Base-by-base conservation (phyloP, 345 rosid genomes). In the Moricandia arvensis region DNA sequence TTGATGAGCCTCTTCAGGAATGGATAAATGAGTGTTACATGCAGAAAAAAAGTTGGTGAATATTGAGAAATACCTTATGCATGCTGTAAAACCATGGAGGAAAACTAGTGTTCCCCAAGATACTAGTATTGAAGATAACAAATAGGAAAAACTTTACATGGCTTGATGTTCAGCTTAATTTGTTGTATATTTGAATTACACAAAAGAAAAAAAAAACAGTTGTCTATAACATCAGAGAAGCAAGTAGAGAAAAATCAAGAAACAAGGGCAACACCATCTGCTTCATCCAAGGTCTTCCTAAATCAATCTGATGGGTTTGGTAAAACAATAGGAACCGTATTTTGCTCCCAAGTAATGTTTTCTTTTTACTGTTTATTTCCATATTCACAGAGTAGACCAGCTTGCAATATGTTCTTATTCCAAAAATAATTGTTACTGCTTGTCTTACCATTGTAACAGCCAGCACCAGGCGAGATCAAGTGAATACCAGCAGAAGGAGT, bases 401-500 rank as follows among this genome's bases (percentile, higher is more conserved):
- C 74, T 75, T 12, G 70, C 63, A 37, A 15, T 49, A 37, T 51
- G 31, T 26, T 38, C 59, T 57, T 62, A 2, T 61, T 35, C n/a
- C 12, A 29, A 30, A 60, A 37, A 15, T 61, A 30, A 49, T 71
- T 77, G 68, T 58, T 59, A 60, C 16, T 54, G 65, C 7, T 68
- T 68, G 31, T n/a, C 69, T 73, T 68, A 78, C 24, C 68, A 26
- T 71, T 79, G 73, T 68, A 73, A 85, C 91, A 91, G 97, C 98
- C 99, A 10, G 91, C 87, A 70, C 74, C 86, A 77, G 84, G 84
- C 11, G 93, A 92, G 82, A 84, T 90, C 47, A 88, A 86, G 79
- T 80, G 83, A 80, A 85, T 95, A 76, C 94, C 97, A 57, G 88
- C 94, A 16, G 87, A 87, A 81, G 98, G 99, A 75, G 86, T 92